phyloP scores from a whole-genome alignment of 257 asterid species.

The Oldenlandia corymbosa region DNA sequence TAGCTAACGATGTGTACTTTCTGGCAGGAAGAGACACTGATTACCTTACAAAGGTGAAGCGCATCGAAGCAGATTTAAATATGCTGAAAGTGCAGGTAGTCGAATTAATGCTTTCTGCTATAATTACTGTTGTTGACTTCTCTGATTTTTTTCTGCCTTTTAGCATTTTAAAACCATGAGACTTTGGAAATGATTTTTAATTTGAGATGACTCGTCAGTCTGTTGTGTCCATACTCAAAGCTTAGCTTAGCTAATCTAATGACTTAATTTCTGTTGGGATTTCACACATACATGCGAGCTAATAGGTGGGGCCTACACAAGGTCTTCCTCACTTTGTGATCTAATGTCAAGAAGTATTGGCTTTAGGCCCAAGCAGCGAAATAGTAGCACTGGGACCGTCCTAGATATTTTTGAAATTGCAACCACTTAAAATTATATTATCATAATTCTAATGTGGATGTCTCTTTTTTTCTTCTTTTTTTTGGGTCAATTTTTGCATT shows the following conservation, averaged over 20 bases:
- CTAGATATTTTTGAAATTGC: too few species aligned
- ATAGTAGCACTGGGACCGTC: too few species aligned
- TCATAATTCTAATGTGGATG: too few species aligned
- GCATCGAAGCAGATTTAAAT: slow-evolving; percentile 83
- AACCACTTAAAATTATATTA: too few species aligned
- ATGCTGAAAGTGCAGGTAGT: slow-evolving; percentile 77
- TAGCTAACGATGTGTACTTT: background rate
- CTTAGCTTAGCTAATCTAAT: background rate
- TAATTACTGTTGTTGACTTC: background rate
- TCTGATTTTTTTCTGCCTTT: background rate
- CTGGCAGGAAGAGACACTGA: slow-evolving; percentile 55
- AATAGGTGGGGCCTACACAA: too few species aligned
- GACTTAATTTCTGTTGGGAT: background rate
- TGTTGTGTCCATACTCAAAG: background rate
- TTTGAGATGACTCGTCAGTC: too few species aligned
- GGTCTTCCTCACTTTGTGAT: background rate
- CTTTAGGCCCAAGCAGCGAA: too few species aligned
- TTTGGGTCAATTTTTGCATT: too few species aligned
- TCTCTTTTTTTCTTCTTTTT: too few species aligned
- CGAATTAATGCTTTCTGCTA: background rate
- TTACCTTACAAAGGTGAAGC: slow-evolving; percentile 56
- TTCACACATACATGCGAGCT: background rate
- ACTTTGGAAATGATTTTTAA: too few species aligned
- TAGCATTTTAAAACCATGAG: background rate
- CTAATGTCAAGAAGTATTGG: background rate